Conservation (phyloP, 1,139 yeast genomes). For the Wickerhamomyces sp. region DNA sequence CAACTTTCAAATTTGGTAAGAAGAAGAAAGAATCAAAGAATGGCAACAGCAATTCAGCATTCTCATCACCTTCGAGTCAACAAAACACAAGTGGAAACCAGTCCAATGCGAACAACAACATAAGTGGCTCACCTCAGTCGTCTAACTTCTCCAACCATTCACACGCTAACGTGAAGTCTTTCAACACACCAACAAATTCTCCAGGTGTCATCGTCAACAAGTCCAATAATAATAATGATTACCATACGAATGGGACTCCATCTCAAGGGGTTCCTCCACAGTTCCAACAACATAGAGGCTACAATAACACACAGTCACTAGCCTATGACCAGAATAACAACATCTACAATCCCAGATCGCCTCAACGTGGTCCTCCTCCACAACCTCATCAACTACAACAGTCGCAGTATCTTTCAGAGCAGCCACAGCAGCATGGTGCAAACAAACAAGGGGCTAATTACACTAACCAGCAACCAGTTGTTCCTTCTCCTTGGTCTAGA, state of each 20-base stretch:
- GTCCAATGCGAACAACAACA: background rate
- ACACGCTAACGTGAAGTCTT: background rate
- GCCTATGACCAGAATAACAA: conserved; percentile 21
- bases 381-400: conserved; percentile 5
- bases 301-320: conserved; percentile 9
- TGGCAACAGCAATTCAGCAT: conserved; percentile 1
- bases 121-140: conserved; percentile 11
- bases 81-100: background rate
- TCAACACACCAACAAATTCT: background rate
- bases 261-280: conserved; percentile 3
- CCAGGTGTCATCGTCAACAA: conserved; percentile 1
- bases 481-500: conserved; percentile 68
- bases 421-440: conserved; percentile 5
- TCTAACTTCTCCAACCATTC: conserved; percentile 8
- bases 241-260: conserved; percentile 3
- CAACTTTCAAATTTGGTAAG: conserved; percentile 25
- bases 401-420: conserved; percentile 5
- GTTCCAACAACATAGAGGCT: conserved; percentile 1
- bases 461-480: conserved; percentile 14
- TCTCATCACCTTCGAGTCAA: conserved; percentile 9
- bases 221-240: conserved; percentile 1
- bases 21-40: conserved; percentile 19
- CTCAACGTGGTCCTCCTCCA: conserved; percentile 14
- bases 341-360: conserved; percentile 18
- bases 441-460: conserved; percentile 6